These are phyloP conservation scores for Cystofilobasidium ferigula DNA, from an alignment of 768 basidiomycete genomes.

Conservation along the genomic window DNA sequence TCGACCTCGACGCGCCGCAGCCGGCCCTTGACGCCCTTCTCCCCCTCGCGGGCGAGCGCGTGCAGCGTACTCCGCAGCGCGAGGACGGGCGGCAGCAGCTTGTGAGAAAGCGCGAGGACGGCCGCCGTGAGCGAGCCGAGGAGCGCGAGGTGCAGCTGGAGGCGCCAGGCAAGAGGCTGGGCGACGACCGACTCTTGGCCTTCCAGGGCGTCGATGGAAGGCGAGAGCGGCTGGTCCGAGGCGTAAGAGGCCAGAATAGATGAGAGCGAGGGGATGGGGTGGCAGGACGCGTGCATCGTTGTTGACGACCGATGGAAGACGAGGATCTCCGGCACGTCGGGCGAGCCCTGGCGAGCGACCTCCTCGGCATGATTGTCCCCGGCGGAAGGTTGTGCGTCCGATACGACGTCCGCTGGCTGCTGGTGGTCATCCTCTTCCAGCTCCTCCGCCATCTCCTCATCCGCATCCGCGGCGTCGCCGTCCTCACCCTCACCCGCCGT, in stretches of 20 bases:
- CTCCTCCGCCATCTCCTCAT: slow-evolving; percentile 6
- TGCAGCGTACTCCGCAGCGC: slow-evolving; percentile 8
- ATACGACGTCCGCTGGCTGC: background rate
- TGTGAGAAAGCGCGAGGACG: background rate
- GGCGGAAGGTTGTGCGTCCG: too few species aligned
- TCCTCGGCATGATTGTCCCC: too few species aligned
- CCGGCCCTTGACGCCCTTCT: slow-evolving; percentile 8
- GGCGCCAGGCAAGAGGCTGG: slow-evolving; percentile 4
- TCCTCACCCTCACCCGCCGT: background rate
- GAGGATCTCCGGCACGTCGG: background rate
- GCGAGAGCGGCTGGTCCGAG: too few species aligned
- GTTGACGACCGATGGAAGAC: slow-evolving; percentile 16
- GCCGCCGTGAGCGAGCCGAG: slow-evolving; percentile 13
- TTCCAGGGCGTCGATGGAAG: background rate
- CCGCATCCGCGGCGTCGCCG: background rate
- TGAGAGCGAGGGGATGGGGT: slow-evolving; percentile 1
- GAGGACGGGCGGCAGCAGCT: slow-evolving; percentile 6
- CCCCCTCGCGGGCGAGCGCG: background rate
- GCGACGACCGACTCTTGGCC: background rate
- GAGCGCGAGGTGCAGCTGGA: slow-evolving; percentile 2
- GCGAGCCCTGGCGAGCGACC: background rate
- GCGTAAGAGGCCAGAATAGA: background rate
- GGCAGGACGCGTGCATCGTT: slow-evolving; percentile 8
- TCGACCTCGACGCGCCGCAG: slow-evolving; percentile 9
- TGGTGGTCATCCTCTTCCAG: background rate